Evolutionary conservation across 805 yeast genomes (phyloP).

Genomic region (Cyberlindnera meyerae): DNA sequence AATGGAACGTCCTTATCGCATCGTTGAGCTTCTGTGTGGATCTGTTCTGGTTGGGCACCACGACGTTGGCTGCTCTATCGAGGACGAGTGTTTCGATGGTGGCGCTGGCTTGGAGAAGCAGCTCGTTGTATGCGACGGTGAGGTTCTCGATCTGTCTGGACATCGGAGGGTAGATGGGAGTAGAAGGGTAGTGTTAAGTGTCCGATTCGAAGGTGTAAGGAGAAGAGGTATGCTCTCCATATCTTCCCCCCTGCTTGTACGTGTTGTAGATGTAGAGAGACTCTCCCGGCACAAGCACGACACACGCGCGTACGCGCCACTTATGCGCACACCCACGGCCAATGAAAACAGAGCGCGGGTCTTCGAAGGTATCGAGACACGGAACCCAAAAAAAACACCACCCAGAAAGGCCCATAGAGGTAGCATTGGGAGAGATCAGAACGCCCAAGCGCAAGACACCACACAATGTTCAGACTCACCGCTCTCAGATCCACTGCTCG

Average conservation of each 20-base stretch:
- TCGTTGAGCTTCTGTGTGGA: conserved; percentile 8
- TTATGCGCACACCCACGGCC: conserved; percentile 5
- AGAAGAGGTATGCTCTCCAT: too few relatives aligned
- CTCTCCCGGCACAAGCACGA: conserved; percentile 1
- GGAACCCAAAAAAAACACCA: too few relatives aligned
- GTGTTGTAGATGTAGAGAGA: too few relatives aligned
- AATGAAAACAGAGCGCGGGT: conserved; percentile 3
- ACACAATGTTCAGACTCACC: conserved; percentile 26
- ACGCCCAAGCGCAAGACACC: too few relatives aligned
- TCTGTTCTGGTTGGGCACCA: conserved; percentile 19
- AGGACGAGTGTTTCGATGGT: conserved; percentile 20
- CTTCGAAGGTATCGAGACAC: too few relatives aligned
- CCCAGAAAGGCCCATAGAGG: too few relatives aligned
- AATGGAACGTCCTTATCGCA: conserved; percentile 19
- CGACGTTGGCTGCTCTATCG: conserved; percentile 21
- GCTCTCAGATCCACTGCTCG: conserved; percentile 26
- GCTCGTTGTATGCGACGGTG: conserved; percentile 15
- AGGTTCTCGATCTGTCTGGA: conserved; percentile 15
- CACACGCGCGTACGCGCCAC: neutral
- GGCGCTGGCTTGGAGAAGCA: conserved; percentile 20
- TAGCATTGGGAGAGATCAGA: too few relatives aligned
- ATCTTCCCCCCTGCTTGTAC: too few relatives aligned
- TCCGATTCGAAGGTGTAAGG: too few relatives aligned
- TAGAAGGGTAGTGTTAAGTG: too few relatives aligned
- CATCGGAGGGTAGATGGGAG: conserved; percentile 4